Conservation (phyloP, 1,139 yeast genomes). For the Suhomyces terraborum region DNA sequence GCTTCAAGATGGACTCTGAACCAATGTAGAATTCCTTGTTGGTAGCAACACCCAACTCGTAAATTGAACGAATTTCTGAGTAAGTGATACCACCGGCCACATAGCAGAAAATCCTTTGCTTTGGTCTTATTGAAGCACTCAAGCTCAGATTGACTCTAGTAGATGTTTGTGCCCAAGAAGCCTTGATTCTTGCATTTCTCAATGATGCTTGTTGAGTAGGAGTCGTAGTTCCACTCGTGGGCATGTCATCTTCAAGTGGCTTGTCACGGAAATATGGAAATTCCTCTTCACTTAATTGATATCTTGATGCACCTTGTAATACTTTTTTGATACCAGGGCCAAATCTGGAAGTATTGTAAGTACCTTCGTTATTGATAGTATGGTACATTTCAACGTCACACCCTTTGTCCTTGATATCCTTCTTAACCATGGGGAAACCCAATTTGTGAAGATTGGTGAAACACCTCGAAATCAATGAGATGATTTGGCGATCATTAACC, state of each 20-base stretch:
- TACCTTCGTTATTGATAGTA: constrained; percentile 64
- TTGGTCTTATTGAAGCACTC: constrained; percentile 39
- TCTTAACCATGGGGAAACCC: constrained; percentile 68
- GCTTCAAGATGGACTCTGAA: constrained; percentile 74
- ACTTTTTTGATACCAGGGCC: constrained; percentile 69
- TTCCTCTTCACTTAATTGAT: constrained; percentile 53
- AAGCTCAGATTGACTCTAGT: constrained; percentile 25
- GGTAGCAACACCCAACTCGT: constrained; percentile 63
- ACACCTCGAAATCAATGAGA: constrained; percentile 47
- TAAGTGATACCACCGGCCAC: constrained; percentile 90
- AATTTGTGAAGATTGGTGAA: constrained; percentile 66
- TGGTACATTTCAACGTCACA: constrained; percentile 55
- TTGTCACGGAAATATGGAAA: constrained; percentile 82
- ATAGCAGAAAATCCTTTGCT: constrained; percentile 75
- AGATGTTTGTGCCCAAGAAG: constrained; percentile 75
- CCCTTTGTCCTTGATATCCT: constrained; percentile 39
- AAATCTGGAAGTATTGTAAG: constrained; percentile 75
- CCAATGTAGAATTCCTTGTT: constrained; percentile 83
- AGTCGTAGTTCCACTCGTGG: constrained; percentile 17
- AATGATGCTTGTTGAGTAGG: constrained; percentile 40
- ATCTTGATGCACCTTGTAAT: constrained; percentile 49
- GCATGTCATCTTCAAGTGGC: constrained; percentile 62
- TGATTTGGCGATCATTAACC: constrained; percentile 57
- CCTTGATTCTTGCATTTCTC: constrained; percentile 74
- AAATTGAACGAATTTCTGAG: constrained; percentile 75